Evolutionary conservation across 2,329 filamentous ascomycete species (phyloP).

Genomic region (Diaporthe nobilis): DNA sequence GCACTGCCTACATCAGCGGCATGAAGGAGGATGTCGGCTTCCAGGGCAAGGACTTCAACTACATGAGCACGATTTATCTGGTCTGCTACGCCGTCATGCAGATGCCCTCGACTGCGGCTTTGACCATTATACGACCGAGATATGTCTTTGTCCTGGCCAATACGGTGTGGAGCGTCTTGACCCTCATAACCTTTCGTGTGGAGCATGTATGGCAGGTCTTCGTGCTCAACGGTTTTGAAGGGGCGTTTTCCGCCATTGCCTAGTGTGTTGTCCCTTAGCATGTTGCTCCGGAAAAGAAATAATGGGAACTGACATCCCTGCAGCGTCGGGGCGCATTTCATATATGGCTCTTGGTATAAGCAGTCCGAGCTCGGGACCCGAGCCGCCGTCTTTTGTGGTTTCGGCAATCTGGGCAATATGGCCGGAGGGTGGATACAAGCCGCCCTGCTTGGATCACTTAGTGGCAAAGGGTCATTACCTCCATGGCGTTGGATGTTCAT

Average conservation of each 20-base stretch:
- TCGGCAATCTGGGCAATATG: constrained; percentile 60
- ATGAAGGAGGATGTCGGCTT: constrained; percentile 56
- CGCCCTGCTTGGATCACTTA: constrained; percentile 53
- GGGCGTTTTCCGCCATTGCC: constrained; percentile 58
- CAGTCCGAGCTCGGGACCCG: constrained; percentile 57
- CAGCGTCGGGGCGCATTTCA: constrained; percentile 59
- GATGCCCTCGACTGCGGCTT: constrained; percentile 58
- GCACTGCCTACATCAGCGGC: constrained; percentile 58
- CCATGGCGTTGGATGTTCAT: constrained; percentile 61
- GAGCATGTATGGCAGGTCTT: constrained; percentile 60
- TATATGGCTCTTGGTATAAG: constrained; percentile 61
- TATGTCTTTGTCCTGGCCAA: constrained; percentile 60
- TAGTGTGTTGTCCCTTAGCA: constrained; percentile 51
- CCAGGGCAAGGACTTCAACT: constrained; percentile 56
- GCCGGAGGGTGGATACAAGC: constrained; percentile 62
- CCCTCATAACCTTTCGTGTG: constrained; percentile 58
- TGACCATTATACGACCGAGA: constrained; percentile 49
- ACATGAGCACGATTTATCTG: constrained; percentile 53
- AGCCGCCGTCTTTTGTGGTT: constrained; percentile 58
- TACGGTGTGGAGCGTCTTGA: constrained; percentile 59
- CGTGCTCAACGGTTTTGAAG: constrained; percentile 59
- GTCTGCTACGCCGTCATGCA: constrained; percentile 60
- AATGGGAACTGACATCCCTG: background rate
- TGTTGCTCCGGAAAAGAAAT: background rate
- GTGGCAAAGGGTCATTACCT: constrained; percentile 52